phyloP scores from a whole-genome alignment of 257 asterid genomes.

The Ilex aquifolium region DNA sequence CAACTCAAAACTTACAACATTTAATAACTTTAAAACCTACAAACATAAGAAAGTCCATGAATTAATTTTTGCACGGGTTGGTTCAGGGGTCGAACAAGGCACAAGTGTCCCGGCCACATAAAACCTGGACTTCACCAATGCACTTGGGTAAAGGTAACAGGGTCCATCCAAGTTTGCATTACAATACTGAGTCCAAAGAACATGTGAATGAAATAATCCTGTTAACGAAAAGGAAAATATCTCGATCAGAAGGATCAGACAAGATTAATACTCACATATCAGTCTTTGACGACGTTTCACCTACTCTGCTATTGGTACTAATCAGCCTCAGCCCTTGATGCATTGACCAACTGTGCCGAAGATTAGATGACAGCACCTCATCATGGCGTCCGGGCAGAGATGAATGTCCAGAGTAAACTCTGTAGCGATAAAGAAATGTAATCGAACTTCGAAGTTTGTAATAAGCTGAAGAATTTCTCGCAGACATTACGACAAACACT shows the following conservation, averaged over 20 bases:
- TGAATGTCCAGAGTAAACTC: conserved; percentile 12
- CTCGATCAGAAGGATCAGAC: not conserved
- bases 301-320: conserved; percentile 13
- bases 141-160: too few species aligned
- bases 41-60: not conserved
- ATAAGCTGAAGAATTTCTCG: conserved; percentile 40
- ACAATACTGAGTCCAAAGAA: too few species aligned
- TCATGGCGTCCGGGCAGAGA: conserved; percentile 16
- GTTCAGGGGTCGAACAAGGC: too few species aligned
- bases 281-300: conserved; percentile 16
- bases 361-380: conserved; percentile 9
- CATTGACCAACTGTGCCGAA: conserved; percentile 7
- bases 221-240: too few species aligned
- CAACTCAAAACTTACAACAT: too few species aligned
- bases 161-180: too few species aligned
- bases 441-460: conserved; percentile 39
- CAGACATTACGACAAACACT: conserved; percentile 25
- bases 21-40: not conserved
- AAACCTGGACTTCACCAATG: too few species aligned
- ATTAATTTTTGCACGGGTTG: too few species aligned
- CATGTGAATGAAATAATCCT: too few species aligned
- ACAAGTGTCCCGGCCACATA: too few species aligned
- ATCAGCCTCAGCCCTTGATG: conserved; percentile 41
- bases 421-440: conserved; percentile 31
- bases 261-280: conserved; percentile 13